A percentile compares a stretch with the other conserved stretches of the same genome.
Evolutionary conservation across 139 green algal genomes (phyloP).

Genomic region (Chlamydomonas sp.): DNA sequence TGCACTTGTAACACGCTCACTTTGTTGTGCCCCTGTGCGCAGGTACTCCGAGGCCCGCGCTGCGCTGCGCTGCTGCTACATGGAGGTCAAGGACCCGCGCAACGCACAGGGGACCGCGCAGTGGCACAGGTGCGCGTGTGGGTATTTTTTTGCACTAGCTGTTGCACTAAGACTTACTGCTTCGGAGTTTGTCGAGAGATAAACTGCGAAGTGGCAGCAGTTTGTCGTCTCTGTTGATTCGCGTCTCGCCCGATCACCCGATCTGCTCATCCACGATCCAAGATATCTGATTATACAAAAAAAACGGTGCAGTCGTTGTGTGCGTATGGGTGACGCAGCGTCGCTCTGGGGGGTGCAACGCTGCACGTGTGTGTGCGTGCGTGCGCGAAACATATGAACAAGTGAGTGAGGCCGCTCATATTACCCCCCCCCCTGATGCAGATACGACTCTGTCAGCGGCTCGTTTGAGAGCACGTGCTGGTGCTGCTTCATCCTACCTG

Average conservation of each 20-base stretch:
- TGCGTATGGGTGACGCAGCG: no score
- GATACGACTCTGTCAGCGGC: slow-evolving; percentile 7
- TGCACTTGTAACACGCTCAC: not conserved
- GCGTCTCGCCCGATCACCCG: not conserved
- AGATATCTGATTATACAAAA: not conserved
- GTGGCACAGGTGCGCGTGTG: slow-evolving; percentile 4
- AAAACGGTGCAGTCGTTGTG: not conserved
- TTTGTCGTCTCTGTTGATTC: not conserved
- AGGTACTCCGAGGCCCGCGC: slow-evolving; percentile 3
- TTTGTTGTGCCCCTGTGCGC: not conserved
- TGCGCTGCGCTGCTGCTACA: not conserved
- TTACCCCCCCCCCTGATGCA: not conserved
- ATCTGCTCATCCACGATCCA: not conserved
- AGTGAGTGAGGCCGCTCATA: no score
- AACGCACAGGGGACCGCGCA: not conserved
- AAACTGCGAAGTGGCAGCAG: not conserved
- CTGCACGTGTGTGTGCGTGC: no score
- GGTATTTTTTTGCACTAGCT: no score
- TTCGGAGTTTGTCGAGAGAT: no score
- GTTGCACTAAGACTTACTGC: no score
- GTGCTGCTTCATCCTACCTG: no score
- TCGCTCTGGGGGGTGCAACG: no score
- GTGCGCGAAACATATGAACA: no score
- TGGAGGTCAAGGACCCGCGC: not conserved
- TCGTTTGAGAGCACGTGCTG: not conserved